These are phyloP conservation scores for Prosopis cineraria DNA, from an alignment of 306 rosid species.

Conservation along the genomic window DNA sequence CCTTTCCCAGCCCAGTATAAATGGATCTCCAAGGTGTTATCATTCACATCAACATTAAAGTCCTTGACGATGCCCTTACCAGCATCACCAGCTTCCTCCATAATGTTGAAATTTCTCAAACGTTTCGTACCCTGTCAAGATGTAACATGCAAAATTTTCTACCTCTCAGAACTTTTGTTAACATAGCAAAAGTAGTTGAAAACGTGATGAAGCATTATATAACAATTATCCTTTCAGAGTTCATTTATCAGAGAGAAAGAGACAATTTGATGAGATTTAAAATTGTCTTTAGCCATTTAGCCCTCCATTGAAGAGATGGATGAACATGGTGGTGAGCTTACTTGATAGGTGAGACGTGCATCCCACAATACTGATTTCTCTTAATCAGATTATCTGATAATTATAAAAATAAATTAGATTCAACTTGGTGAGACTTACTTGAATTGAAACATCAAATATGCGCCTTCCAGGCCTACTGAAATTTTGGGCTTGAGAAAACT, in stretches of 20 bases:
- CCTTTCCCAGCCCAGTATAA: not conserved
- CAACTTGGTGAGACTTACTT: constrained; percentile 52
- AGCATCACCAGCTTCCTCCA: not conserved
- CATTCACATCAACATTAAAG: not conserved
- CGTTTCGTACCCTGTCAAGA: not conserved
- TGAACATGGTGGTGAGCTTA: too few species aligned
- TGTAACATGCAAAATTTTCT: not conserved
- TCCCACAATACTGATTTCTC: too few species aligned
- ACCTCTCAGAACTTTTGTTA: not conserved
- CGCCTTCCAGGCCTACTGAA: constrained; percentile 62
- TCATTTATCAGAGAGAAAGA: too few species aligned
- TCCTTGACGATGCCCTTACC: not conserved
- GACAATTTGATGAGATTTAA: too few species aligned
- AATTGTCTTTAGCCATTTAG: too few species aligned
- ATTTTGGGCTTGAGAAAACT: constrained; percentile 50
- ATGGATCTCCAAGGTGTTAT: not conserved
- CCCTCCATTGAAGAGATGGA: too few species aligned
- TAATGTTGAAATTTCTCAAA: not conserved
- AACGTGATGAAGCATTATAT: not conserved
- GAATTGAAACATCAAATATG: constrained; percentile 78
- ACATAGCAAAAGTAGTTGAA: not conserved
- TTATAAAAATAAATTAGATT: too few species aligned
- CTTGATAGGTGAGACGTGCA: too few species aligned
- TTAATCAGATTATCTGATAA: too few species aligned
- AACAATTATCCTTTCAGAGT: too few species aligned